Base-by-base conservation (phyloP, 176 grass and related monocot genomes). In the Carex parvula region DNA sequence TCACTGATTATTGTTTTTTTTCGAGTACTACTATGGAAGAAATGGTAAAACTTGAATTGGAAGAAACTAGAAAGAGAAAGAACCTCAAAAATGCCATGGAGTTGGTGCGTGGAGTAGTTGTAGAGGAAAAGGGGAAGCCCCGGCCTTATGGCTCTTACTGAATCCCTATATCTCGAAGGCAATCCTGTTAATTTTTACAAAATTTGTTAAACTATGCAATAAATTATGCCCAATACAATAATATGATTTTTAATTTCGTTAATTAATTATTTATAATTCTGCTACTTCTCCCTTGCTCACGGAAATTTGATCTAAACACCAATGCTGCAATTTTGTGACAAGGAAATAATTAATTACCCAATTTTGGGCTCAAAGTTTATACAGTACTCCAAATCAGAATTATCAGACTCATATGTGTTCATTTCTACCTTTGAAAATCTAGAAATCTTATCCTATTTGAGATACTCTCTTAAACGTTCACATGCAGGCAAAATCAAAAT, bases 21-120 rank as follows among this genome's bases (percentile, higher is more conserved):
- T n/a, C n/a, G n/a, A 62, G 21, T 13, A 16, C 1, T 48, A 16
- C 15, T 21, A 5, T 62, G 53, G 32, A 63, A 73, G 69, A 70
- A 29, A 69, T 3, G 15, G 0, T 18, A 17, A 33, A 67, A 6
- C 29, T 30, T 32, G 20, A 84, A 75, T 11, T 33, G 17, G 7
- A 60, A 42, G 2, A 75, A 80, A 64, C 6, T 57, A 39, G 42
- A 32, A 2, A 52, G 3, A 1, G 6, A 4, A n/a, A 3, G 2
- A 42, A 99, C 96, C 93, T 99, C 91, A 88, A 99, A 99, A 76
- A 99, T 91, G 56, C 97, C 97, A 89, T 95, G 91, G 60, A 99
- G 97, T 81, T 99, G 97, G 84, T 99, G 97, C 10, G 85, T 99
- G n/a, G 97, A 94, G 88, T 99, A 99, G 87, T 96, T 99, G 91